Base-by-base conservation (phyloP, 208 protist genomes). In the Zelonia costaricensis region DNA sequence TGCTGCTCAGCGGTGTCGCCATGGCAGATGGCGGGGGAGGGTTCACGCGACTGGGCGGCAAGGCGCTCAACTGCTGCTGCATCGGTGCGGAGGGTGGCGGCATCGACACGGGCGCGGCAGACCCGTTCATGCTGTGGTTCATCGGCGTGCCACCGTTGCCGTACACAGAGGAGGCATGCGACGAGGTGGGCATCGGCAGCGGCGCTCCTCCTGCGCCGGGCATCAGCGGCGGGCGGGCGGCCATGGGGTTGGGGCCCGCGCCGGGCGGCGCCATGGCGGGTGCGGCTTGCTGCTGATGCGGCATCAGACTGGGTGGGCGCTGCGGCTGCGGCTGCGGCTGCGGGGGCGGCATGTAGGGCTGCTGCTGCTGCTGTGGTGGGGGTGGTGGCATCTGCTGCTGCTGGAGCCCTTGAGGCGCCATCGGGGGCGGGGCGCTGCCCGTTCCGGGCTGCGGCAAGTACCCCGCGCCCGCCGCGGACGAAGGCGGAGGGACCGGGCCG, bases 1-100 rank as follows among this genome's bases (percentile, higher is more conserved):
- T 38, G 0, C 58, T 23, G 22, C 48, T 36, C 25, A 33, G 12
- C 3, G 57, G 15, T 5, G 40, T 28, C 27, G 39, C 8, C 23
- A 27, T n/a, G 66, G 12, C 15, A 15, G 12, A 15, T n/a, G 15
- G 38, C 38, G 38, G n/a, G n/a, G n/a, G 44, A 1, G 57, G 47
- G 56, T 40, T 51, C 18, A 60, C 39, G 55, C 55, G 64, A n/a
- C 54, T 58, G 16, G 48, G 8, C 23, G 61, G 55, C 3, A 56
- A 25, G 30, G 66, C 57, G 13, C 40, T 30, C 4, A 16, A 42
- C 28, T 30, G 45, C 16, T 36, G 28, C 16, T 36, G 23, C 39
- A 28, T n/a, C 35, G 22, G 44, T 39, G 13, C 35, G 0, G 38
- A 4, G 1, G 47, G 61, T 16, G 40, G 44, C 13, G 44, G 15